Evolutionary conservation across 2,329 filamentous ascomycete genomes (phyloP).

Genomic region (Trichophyton mentagrophytes): DNA sequence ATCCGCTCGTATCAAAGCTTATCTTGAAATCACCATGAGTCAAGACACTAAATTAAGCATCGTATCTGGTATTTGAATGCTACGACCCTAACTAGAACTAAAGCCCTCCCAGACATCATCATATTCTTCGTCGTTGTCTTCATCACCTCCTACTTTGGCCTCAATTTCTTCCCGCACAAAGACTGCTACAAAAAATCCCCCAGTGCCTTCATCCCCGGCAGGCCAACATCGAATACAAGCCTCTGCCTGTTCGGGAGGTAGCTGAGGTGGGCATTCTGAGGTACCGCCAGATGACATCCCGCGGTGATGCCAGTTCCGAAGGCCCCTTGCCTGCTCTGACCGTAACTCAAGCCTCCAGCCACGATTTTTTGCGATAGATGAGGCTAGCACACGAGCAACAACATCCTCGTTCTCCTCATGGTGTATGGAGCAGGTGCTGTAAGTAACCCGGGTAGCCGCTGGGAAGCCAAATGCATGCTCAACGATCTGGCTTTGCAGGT

Average conservation of each 20-base stretch:
- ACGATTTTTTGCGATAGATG: constrained; percentile 48
- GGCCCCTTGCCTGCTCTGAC: constrained; percentile 59
- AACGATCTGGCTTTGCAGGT: constrained; percentile 70
- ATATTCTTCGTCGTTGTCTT: not conserved
- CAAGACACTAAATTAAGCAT: too few species aligned
- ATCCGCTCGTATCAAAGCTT: too few species aligned
- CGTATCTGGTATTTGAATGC: too few species aligned
- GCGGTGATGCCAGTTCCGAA: constrained; percentile 61
- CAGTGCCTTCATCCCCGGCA: constrained; percentile 67
- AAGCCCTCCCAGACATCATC: not conserved
- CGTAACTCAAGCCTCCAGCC: constrained; percentile 70
- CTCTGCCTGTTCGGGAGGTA: constrained; percentile 42
- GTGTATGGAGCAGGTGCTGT: constrained; percentile 88
- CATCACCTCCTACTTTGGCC: not conserved
- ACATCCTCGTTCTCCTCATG: constrained; percentile 80
- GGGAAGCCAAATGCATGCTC: constrained; percentile 77
- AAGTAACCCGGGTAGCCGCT: constrained; percentile 61
- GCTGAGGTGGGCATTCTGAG: constrained; percentile 11
- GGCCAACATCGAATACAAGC: constrained; percentile 73
- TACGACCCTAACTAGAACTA: not conserved
- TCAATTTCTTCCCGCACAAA: constrained; percentile 51
- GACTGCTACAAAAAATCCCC: constrained; percentile 90
- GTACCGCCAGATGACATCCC: constrained; percentile 31
- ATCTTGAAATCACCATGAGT: too few species aligned
- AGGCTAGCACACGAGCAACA: constrained; percentile 57